Percentiles rank a stretch among this genome's conserved stretches.
Evolutionary conservation across 2,329 filamentous ascomycete genomes (phyloP).

Genomic region (Penicillium sp.): DNA sequence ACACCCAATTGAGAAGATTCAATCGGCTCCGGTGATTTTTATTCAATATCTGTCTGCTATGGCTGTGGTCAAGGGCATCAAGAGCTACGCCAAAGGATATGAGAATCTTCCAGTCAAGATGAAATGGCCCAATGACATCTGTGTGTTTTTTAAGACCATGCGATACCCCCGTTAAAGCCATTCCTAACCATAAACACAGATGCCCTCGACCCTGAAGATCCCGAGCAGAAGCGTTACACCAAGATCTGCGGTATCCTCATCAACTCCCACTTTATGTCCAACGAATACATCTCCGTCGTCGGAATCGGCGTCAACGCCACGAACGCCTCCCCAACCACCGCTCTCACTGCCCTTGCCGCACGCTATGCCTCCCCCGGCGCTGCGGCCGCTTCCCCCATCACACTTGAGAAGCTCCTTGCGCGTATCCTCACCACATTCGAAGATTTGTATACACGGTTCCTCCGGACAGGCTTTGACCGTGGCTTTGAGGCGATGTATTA

Average conservation of each 20-base stretch:
- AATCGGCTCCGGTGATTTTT: slow-evolving; percentile 80
- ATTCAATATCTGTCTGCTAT: slow-evolving; percentile 91
- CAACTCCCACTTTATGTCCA: slow-evolving; percentile 77
- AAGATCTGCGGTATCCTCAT: slow-evolving; percentile 95
- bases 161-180: too few species aligned
- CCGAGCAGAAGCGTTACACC: slow-evolving; percentile 60
- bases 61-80: slow-evolving; percentile 81
- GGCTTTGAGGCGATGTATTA: slow-evolving; percentile 79
- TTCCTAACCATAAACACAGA: slow-evolving; percentile 46
- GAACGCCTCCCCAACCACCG: slow-evolving; percentile 84
- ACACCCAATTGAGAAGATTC: slow-evolving; percentile 73
- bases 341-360: slow-evolving; percentile 70
- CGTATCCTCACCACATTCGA: slow-evolving; percentile 77
- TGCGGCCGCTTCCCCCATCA: slow-evolving; percentile 66
- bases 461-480: slow-evolving; percentile 71
- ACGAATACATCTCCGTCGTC: slow-evolving; percentile 79
- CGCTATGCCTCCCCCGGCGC: slow-evolving; percentile 44
- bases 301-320: slow-evolving; percentile 85
- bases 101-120: slow-evolving; percentile 75
- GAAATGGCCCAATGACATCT: slow-evolving; percentile 98
- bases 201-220: slow-evolving; percentile 64
- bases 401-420: slow-evolving; percentile 78
- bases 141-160: slow-evolving; percentile 45
- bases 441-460: slow-evolving; percentile 72
- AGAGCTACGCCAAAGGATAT: slow-evolving; percentile 76